phyloP scores from a whole-genome alignment of 805 yeast species.

The Blastobotrys americana region DNA sequence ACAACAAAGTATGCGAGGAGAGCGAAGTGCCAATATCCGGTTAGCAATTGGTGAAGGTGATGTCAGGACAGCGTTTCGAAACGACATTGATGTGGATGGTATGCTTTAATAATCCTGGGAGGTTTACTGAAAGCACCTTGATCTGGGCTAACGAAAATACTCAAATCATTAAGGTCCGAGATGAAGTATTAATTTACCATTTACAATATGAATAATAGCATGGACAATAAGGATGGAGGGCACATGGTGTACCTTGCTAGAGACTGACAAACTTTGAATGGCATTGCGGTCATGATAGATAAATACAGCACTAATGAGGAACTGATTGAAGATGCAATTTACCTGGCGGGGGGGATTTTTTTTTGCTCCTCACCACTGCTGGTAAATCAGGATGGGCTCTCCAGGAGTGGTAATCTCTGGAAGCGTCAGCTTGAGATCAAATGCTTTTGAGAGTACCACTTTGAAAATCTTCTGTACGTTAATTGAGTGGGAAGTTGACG shows the following conservation, averaged over 20 bases:
- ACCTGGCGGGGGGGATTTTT: too few relatives aligned
- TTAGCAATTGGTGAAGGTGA: constrained; percentile 69
- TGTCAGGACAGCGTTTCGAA: constrained; percentile 49
- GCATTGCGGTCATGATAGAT: too few relatives aligned
- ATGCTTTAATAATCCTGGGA: too few relatives aligned
- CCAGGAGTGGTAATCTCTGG: constrained; percentile 82
- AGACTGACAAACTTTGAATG: too few relatives aligned
- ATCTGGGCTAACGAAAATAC: too few relatives aligned
- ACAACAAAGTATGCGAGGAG: constrained; percentile 61
- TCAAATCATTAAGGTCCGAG: too few relatives aligned
- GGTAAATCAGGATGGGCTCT: constrained; percentile 81
- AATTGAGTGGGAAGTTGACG: constrained; percentile 86
- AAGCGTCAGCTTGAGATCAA: constrained; percentile 71
- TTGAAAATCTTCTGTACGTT: constrained; percentile 93
- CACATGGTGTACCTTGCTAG: too few relatives aligned
- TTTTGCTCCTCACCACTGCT: constrained; percentile 36
- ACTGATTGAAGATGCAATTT: not conserved
- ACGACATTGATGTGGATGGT: constrained; percentile 42
- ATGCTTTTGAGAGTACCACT: constrained; percentile 81
- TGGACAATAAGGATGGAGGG: too few relatives aligned
- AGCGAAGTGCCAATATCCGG: constrained; percentile 56
- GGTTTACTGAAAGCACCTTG: too few relatives aligned
- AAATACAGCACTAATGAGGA: too few relatives aligned
- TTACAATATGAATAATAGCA: too few relatives aligned
- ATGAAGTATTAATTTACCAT: too few relatives aligned